These are phyloP conservation scores for Talaromyces amestolkiae DNA, from an alignment of 2,329 filamentous ascomycete species.

Conservation along the genomic window DNA sequence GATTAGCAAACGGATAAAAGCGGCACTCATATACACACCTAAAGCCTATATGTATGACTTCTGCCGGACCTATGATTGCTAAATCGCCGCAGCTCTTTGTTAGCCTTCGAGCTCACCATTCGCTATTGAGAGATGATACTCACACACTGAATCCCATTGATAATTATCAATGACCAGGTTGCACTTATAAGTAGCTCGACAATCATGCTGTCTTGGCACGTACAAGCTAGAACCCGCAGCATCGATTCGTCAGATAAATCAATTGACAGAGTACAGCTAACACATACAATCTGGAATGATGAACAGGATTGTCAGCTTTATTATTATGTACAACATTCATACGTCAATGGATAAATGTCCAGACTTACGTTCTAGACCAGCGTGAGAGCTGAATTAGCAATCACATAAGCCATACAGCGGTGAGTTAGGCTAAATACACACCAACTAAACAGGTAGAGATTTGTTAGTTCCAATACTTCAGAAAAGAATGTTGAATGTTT, in stretches of 20 bases:
- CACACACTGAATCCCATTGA: neutral
- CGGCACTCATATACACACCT: neutral
- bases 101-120: neutral
- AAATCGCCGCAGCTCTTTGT: neutral
- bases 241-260: neutral
- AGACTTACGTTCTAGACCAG: neutral
- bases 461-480: neutral
- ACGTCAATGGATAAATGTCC: neutral
- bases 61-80: neutral
- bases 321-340: neutral
- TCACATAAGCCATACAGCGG: neutral
- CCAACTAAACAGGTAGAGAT: neutral
- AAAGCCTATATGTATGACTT: neutral
- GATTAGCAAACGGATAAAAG: neutral
- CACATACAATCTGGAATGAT: neutral
- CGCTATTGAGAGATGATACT: neutral
- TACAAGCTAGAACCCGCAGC: neutral
- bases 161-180: neutral
- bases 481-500: conserved; percentile 2
- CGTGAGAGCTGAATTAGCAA: neutral
- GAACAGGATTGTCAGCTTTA: neutral
- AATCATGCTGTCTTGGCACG: neutral
- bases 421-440: neutral
- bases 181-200: neutral
- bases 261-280: neutral